Conservation (phyloP, 257 asterid species). For the Cruciata laevipes region DNA sequence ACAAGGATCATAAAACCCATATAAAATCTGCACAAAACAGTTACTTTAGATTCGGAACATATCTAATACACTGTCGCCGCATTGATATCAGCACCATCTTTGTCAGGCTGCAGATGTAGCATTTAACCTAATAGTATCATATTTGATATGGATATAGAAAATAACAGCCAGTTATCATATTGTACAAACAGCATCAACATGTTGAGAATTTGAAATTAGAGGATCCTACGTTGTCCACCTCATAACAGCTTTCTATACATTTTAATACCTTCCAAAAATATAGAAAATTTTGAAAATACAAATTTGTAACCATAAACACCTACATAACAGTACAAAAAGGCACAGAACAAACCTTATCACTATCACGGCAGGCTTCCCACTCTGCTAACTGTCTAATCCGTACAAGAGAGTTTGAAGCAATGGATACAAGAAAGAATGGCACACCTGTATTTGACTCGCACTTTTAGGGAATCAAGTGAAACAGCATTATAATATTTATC, state of each 20-base stretch:
- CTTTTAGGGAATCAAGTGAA: slow-evolving; percentile 15
- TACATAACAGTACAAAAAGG: not conserved
- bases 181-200: not conserved
- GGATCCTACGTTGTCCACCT: not conserved
- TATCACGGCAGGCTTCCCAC: slow-evolving; percentile 60
- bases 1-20: slow-evolving; percentile 92
- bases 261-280: too few species aligned
- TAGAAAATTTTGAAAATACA: too few species aligned
- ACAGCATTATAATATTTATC: not conserved
- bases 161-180: not conserved
- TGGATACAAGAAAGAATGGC: slow-evolving; percentile 72
- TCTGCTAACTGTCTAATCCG: slow-evolving; percentile 54
- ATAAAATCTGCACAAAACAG: slow-evolving; percentile 48
- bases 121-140: not conserved
- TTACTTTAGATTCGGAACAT: not conserved
- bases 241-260: not conserved
- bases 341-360: slow-evolving; percentile 49
- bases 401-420: slow-evolving; percentile 50
- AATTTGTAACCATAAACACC: too few species aligned
- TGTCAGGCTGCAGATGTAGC: not conserved
- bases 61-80: not conserved
- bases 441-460: slow-evolving; percentile 43
- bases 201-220: not conserved
- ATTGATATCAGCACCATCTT: not conserved
- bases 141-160: not conserved